A percentile compares a stretch with the other conserved stretches of the same genome.
These are phyloP conservation scores for Asparagopsis taxiformis DNA, from an alignment of 31 red algal genomes.

Conservation along the genomic window DNA sequence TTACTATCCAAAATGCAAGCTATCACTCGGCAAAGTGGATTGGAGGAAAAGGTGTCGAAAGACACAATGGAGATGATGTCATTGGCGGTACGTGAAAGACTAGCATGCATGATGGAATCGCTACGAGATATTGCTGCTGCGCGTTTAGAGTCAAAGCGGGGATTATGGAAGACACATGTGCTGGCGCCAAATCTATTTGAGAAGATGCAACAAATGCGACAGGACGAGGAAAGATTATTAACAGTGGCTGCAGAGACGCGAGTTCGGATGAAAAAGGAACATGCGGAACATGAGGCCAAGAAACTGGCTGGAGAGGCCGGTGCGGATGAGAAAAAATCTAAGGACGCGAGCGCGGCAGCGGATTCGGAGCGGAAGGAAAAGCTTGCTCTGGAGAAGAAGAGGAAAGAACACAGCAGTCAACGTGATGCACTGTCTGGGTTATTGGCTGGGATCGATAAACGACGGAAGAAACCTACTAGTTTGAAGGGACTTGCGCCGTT, in stretches of 20 bases:
- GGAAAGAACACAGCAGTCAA: slow-evolving; percentile 56
- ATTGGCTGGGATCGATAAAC: slow-evolving; percentile 26
- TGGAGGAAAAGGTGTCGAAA: slow-evolving; percentile 33
- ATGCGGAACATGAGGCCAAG: slow-evolving; percentile 43
- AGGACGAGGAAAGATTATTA: slow-evolving; percentile 44
- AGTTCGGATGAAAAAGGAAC: slow-evolving; percentile 37
- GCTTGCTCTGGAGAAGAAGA: slow-evolving; percentile 56
- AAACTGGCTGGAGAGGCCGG: slow-evolving; percentile 47
- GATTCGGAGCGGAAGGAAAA: slow-evolving; percentile 60
- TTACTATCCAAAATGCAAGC: slow-evolving; percentile 47
- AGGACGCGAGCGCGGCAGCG: slow-evolving; percentile 51
- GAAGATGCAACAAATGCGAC: slow-evolving; percentile 33
- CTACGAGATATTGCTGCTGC: slow-evolving; percentile 24
- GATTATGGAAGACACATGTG: slow-evolving; percentile 39
- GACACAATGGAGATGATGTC: slow-evolving; percentile 68
- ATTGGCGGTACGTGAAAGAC: slow-evolving; percentile 48
- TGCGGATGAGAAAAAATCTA: slow-evolving; percentile 43
- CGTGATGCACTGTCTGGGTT: slow-evolving; percentile 48
- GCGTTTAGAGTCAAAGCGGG: slow-evolving; percentile 24
- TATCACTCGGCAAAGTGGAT: slow-evolving; percentile 12
- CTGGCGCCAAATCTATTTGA: slow-evolving; percentile 24
- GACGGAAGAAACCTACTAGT: slow-evolving; percentile 20
- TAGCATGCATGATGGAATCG: slow-evolving; percentile 32
- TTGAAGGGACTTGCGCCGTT: slow-evolving; percentile 36
- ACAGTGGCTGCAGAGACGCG: slow-evolving; percentile 56